Evolutionary conservation across 129 eudicot species (phyloP).

Genomic region (Mikania micrantha): DNA sequence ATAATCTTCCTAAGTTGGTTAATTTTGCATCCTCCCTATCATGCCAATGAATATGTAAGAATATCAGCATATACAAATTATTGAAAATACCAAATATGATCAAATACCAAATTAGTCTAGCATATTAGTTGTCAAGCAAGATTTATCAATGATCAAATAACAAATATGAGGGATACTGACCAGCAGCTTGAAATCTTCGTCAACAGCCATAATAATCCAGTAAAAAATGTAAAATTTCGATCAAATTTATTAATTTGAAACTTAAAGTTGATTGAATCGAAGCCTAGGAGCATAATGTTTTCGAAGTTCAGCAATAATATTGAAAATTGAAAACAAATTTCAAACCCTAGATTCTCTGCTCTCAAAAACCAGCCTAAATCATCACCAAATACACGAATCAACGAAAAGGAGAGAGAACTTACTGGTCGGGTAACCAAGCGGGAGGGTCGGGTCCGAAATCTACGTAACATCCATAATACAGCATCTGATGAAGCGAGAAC

Average conservation of each 20-base stretch:
- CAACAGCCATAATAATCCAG: no score
- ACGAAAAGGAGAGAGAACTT: constrained; percentile 6
- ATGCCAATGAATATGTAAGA: constrained; percentile 12
- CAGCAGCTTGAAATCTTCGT: no score
- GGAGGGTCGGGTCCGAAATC: constrained; percentile 78
- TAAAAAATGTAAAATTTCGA: background rate
- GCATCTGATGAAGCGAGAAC: constrained; percentile 76
- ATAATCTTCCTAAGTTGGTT: constrained; percentile 65
- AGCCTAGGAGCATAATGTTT: background rate
- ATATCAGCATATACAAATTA: constrained; percentile 7
- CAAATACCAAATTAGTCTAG: no score
- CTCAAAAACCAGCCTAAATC: background rate
- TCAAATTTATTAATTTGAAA: background rate
- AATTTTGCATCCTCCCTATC: constrained; percentile 46
- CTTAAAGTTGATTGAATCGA: background rate
- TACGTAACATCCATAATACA: constrained; percentile 81
- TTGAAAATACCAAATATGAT: no score
- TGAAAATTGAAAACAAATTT: background rate
- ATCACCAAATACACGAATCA: background rate
- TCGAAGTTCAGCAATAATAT: background rate
- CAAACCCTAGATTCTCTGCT: constrained; percentile 4
- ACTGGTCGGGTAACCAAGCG: constrained; percentile 90
- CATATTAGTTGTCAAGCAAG: no score
- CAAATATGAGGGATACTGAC: no score
- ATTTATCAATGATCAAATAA: no score